Evolutionary conservation across 306 rosid species (phyloP), one percentile per base, ranked within the genome.

Genomic region (Canavalia gladiata): DNA sequence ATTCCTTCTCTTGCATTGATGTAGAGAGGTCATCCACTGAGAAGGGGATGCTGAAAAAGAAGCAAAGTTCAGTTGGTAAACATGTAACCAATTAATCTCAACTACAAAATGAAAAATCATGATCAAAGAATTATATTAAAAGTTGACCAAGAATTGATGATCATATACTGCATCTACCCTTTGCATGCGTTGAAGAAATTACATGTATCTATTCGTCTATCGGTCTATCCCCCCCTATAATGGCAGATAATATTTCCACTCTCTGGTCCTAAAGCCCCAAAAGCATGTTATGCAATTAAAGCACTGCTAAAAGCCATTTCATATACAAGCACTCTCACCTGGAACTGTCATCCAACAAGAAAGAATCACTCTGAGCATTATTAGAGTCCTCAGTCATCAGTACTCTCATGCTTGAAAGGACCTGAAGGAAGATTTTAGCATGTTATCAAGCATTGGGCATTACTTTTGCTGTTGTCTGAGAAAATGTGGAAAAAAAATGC

Each of bases 381-480:
- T 94, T 96, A 54, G 97, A 92, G 88, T 96, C 99, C 92, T 96
- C 99, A 0, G 98, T 87, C 99, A 96, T 96, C 72, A 96, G 99
- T 72, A 96, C 92, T 83, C 88, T 96, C 99, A 96, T 96, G 85
- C 94, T 92, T 49, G 94, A 87, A 85, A 96, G 91, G 80, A 96
- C 99, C 99, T 96, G 92, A 54, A 72, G 68, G 68, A 72, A 82
- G 81, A 83, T 68, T 50, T 47, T 75, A 81, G 69, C 37, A 34
- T 28, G 81, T 69, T 52, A 74, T n/a, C 84, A 68, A 54, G 77
- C 58, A 78, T 69, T 77, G 54, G 34, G 28, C 78, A 54, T 64
- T 5, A 7, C 49, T 54, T 51, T 59, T 75, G 74, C 55, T 11
- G 58, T 66, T 65, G 74, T 51, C 2, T 43, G 82, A 68, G 28